Percentiles rank a stretch among this genome's conserved stretches.
These are phyloP conservation scores for Colletotrichum theobromicola DNA, from an alignment of 2,329 filamentous ascomycete genomes.

Conservation along the genomic window DNA sequence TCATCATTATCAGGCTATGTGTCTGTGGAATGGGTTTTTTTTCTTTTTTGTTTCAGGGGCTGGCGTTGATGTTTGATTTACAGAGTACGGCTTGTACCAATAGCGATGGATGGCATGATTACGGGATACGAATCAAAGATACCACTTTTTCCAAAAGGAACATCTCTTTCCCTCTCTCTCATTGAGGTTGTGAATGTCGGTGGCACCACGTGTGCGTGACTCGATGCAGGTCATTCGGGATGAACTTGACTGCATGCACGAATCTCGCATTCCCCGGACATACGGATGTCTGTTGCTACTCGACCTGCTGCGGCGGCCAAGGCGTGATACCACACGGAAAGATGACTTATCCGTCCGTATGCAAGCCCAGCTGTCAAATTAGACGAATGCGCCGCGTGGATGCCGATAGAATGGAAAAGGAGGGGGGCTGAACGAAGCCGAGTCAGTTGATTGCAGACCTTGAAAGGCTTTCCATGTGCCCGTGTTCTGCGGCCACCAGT, in stretches of 20 bases:
- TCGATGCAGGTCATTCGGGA: not conserved
- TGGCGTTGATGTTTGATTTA: not conserved
- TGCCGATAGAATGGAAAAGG: not conserved
- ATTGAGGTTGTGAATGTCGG: not conserved
- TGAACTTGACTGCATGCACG: not conserved
- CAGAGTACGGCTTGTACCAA: not conserved
- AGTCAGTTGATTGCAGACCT: not conserved
- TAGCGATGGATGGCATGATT: not conserved
- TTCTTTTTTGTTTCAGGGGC: no score
- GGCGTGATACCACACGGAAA: not conserved
- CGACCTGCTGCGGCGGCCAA: not conserved
- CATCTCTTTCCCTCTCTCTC: no score
- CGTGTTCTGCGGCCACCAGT: not conserved
- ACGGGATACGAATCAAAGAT: slow-evolving; percentile 3
- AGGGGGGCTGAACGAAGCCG: not conserved
- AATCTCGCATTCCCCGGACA: not conserved
- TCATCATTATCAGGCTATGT: not conserved
- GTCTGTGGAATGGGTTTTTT: not conserved
- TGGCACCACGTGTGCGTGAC: not conserved
- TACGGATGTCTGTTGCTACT: not conserved
- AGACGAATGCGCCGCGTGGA: not conserved
- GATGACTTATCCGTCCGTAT: not conserved
- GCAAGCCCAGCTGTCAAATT: not conserved
- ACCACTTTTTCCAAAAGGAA: not conserved
- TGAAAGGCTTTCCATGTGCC: not conserved